phyloP scores from a whole-genome alignment of 1,284 basidiomycete species.

The Farysia itapuensis region DNA sequence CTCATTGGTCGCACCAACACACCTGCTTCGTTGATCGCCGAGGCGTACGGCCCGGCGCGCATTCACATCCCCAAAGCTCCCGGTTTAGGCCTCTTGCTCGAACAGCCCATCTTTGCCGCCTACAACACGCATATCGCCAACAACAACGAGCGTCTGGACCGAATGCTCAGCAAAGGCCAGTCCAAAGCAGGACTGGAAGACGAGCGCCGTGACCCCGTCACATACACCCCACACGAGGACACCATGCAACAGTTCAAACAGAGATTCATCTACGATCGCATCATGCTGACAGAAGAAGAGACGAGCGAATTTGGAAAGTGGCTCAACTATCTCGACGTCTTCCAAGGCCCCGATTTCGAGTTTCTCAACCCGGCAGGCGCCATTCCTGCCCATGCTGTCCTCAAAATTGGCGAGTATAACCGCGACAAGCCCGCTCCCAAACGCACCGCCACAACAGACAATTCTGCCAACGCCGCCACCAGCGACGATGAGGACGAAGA shows the following conservation, averaged over 20 bases:
- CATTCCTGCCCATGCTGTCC: conserved; percentile 57
- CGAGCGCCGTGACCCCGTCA: conserved; percentile 34
- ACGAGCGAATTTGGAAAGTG: conserved; percentile 66
- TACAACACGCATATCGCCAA: conserved; percentile 69
- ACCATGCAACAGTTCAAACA: conserved; percentile 55
- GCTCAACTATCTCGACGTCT: conserved; percentile 58
- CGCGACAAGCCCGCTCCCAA: conserved; percentile 70
- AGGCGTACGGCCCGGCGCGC: conserved; percentile 68
- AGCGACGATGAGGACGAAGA: conserved; percentile 58
- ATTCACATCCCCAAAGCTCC: conserved; percentile 95
- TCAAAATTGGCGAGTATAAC: conserved; percentile 65
- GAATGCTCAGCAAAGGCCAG: neutral
- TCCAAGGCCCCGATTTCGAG: conserved; percentile 53
- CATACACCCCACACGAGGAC: conserved; percentile 17
- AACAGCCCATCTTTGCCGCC: conserved; percentile 81
- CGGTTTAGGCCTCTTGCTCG: conserved; percentile 87
- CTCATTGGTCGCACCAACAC: conserved; percentile 62
- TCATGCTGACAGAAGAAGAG: conserved; percentile 71
- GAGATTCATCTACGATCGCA: conserved; percentile 54
- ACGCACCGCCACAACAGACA: conserved; percentile 64
- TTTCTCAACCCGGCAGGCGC: conserved; percentile 61
- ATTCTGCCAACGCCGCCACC: conserved; percentile 39
- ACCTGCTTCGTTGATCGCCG: conserved; percentile 52
- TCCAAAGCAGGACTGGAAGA: conserved; percentile 3
- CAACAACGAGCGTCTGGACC: conserved; percentile 9